Percentiles rank a stretch among this genome's conserved stretches.
Conservation (phyloP, 371 early-diverging fungal species). For the Mortierella sp. region DNA sequence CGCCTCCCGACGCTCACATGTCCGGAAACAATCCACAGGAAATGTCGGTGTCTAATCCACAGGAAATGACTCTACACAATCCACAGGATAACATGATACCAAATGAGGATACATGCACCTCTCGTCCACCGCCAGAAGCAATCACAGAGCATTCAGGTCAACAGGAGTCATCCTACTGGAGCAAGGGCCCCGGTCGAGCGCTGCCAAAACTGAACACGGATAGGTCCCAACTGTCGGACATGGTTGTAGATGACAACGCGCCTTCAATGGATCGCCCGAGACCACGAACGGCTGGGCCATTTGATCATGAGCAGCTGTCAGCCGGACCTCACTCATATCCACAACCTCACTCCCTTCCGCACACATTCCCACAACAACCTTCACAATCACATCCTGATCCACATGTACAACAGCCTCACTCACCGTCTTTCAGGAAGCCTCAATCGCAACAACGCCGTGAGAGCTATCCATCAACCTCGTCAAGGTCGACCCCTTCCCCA, state of each 20-base stretch:
- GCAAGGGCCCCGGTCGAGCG: constrained; percentile 9
- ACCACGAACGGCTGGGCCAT: neutral
- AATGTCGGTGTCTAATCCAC: too few relatives aligned
- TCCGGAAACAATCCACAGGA: too few relatives aligned
- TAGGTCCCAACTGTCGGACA: constrained; percentile 8
- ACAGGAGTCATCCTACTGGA: constrained; percentile 7
- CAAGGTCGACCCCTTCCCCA: constrained; percentile 30
- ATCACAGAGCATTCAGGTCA: constrained; percentile 13
- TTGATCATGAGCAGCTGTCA: constrained; percentile 1
- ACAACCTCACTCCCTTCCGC: constrained; percentile 9
- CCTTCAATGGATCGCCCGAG: constrained; percentile 3
- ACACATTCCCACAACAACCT: constrained; percentile 6
- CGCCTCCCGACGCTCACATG: neutral
- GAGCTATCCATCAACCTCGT: constrained; percentile 28
- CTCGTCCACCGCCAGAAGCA: constrained; percentile 9
- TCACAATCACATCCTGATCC: constrained; percentile 18
- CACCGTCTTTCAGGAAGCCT: neutral
- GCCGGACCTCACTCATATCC: constrained; percentile 8
- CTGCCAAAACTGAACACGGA: constrained; percentile 9
- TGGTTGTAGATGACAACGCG: constrained; percentile 12
- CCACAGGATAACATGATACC: neutral
- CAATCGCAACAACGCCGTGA: constrained; percentile 21
- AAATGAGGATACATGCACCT: neutral
- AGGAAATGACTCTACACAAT: neutral
- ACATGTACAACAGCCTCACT: constrained; percentile 1